Evolutionary conservation across 768 basidiomycete genomes (phyloP).

Genomic region (Termitomyces sp.): DNA sequence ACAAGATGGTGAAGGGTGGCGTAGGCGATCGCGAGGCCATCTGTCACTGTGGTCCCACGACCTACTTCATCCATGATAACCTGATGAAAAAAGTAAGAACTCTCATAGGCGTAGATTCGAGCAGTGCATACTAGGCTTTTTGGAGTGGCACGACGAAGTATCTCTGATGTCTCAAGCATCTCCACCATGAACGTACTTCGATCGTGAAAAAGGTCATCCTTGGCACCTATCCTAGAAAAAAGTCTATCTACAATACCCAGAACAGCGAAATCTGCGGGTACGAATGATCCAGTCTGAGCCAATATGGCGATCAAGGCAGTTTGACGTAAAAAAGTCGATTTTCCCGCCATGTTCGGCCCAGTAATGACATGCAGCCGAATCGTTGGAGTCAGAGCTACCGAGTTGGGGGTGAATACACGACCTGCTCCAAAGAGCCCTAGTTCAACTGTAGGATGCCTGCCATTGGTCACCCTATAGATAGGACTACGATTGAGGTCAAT

Average conservation of each 20-base stretch:
- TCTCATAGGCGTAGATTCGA: neutral
- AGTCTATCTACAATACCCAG: slow-evolving; percentile 88
- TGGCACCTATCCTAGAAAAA: slow-evolving; percentile 93
- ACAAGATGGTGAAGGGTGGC: slow-evolving; percentile 83
- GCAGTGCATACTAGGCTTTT: slow-evolving; percentile 66
- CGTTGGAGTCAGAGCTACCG: slow-evolving; percentile 52
- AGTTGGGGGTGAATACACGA: slow-evolving; percentile 84
- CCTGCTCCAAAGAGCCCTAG: slow-evolving; percentile 72
- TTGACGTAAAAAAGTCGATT: slow-evolving; percentile 91
- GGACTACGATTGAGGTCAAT: slow-evolving; percentile 28
- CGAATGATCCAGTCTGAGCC: slow-evolving; percentile 91
- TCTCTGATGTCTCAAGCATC: slow-evolving; percentile 92
- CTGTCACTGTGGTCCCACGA: slow-evolving; percentile 87
- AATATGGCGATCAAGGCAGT: slow-evolving; percentile 86
- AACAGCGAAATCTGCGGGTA: slow-evolving; percentile 79
- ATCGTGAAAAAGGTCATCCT: slow-evolving; percentile 92
- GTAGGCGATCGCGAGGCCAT: slow-evolving; percentile 92
- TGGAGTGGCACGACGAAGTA: slow-evolving; percentile 78
- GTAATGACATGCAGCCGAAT: slow-evolving; percentile 81
- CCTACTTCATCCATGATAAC: slow-evolving; percentile 99
- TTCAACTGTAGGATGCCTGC: slow-evolving; percentile 93
- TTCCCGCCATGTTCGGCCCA: slow-evolving; percentile 95
- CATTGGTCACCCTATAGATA: slow-evolving; percentile 67
- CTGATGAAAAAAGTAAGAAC: slow-evolving; percentile 31
- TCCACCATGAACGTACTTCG: slow-evolving; percentile 98